Evolutionary conservation across 1,139 yeast species (phyloP), one percentile per base, ranked within the genome.

Genomic region (Torulaspora pretoriensis): DNA sequence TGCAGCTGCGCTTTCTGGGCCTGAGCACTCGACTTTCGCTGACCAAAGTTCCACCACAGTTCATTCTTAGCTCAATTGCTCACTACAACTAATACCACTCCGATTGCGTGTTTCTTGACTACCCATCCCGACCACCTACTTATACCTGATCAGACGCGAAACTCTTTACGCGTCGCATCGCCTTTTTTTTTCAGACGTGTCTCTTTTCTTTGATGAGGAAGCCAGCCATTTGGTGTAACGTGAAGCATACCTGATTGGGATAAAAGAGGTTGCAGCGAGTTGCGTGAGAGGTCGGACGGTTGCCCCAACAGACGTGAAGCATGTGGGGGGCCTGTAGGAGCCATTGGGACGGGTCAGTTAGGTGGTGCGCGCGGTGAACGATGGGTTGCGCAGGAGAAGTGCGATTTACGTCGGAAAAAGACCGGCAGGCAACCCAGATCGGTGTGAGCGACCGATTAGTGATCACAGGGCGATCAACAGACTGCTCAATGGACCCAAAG

Each of bases 21-120:
- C 53, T 47, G 23, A 49, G 32, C 8, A 48, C 31, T 32, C 51
- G 48, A 10, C 33, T 43, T 29, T 35, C 35, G 7, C 29, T 24
- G 26, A 43, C 36, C 8, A 17, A 25, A 33, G 30, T 33, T 32
- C 39, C 26, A 27, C 42, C 24, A 25, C 34, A 30, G 42, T 38
- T 42, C 35, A 7, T 29, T 10, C 3, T n/a, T n/a, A 4, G n/a
- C 14, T 23, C 19, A 10, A 29, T 26, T 25, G 31, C 24, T 2
- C 39, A 7, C 17, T 3, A 9, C 35, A 8, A 19, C 10, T 9
- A 14, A n/a, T 6, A 8, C 38, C 19, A 27, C 29, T n/a, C 12
- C 13, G 8, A 27, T 8, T 25, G 2, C 13, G 7, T 12, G 13
- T 26, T 12, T 4, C 7, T 6, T 26, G 4, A 2, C 29, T 12